Evolutionary conservation across 2,329 filamentous ascomycete species (phyloP), one percentile per base, ranked within the genome.

Genomic region (Fusarium tanahbumbuense): DNA sequence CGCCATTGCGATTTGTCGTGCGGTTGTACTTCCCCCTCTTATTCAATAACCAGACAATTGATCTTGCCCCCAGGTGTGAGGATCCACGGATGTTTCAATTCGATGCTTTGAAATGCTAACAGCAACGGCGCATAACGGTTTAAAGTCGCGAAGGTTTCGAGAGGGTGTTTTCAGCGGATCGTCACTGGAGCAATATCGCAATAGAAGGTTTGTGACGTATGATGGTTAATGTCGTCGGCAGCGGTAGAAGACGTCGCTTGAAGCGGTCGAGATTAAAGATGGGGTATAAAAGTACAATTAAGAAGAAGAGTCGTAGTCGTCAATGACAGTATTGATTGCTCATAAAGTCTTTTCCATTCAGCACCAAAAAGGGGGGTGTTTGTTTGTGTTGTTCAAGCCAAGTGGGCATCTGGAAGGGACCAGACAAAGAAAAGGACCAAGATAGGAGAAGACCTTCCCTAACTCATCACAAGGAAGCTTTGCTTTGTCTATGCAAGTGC

Each of bases 1-100:
- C 85, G 86, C 72, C 79, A 78, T 64, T 77, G 75, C 68, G 81
- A 78, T 80, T 81, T 44, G 10, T 23, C 37, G n/a, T 28, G 41
- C 20, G 22, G 22, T 42, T 62, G 40, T 57, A 40, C 42, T 60
- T 59, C 57, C 60, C 52, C 67, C 45, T 48, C 49, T 63, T 56
- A 18, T 56, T 53, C 42, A 57, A 32, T 37, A 45, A 44, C 37
- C 27, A 12, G 42, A 65, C 54, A 52, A 64, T 70, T 28, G 46
- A 53, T 58, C 40, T 30, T 49, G 49, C 44, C 62, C 25, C 48
- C 27, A 45, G 16, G 20, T 15, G 37, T n/a, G 20, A 55, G 44
- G 56, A 53, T 41, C 61, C 50, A 44, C 45, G 30, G 54, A 58
- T 68, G 45, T 69, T 75, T 64, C 44, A 60, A 65, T 66, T 60